Evolutionary conservation across 2,329 filamentous ascomycete genomes (phyloP).

Genomic region (Rhexocercosporidium sp.): DNA sequence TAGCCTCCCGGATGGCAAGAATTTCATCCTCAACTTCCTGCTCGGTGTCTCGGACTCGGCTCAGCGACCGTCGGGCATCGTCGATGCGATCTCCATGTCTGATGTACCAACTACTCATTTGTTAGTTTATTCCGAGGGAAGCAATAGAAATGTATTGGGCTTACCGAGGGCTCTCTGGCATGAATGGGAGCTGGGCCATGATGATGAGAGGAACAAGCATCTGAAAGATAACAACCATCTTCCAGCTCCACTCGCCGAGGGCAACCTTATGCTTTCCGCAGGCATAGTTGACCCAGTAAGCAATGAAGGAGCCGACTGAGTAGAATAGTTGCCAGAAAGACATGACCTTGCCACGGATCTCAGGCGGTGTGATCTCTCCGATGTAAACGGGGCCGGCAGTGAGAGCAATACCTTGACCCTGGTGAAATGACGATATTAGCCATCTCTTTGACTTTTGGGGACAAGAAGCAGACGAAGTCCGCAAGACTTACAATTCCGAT

Average conservation of each 20-base stretch:
- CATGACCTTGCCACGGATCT: conserved; percentile 72
- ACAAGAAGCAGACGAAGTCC: no score
- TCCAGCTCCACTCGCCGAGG: conserved; percentile 73
- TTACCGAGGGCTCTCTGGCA: conserved; percentile 67
- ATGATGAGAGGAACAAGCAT: conserved; percentile 69
- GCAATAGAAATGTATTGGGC: not conserved
- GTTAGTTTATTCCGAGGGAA: not conserved
- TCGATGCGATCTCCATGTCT: conserved; percentile 65
- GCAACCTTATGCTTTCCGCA: conserved; percentile 28
- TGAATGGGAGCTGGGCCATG: conserved; percentile 64
- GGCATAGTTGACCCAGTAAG: conserved; percentile 37
- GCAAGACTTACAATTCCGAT: conserved; percentile 60
- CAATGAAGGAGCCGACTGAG: conserved; percentile 53
- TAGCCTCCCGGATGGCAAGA: conserved; percentile 66
- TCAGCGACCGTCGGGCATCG: conserved; percentile 60
- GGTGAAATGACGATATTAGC: no score
- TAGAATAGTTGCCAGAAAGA: conserved; percentile 70
- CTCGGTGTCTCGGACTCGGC: conserved; percentile 65
- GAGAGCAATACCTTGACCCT: conserved; percentile 36
- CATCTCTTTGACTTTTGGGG: no score
- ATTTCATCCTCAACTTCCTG: conserved; percentile 72
- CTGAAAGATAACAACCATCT: conserved; percentile 75
- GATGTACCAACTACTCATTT: conserved; percentile 59
- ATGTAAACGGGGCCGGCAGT: conserved; percentile 74
- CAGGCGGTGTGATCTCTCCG: conserved; percentile 67